Percentiles rank a stretch among this genome's conserved stretches.
These are phyloP conservation scores for Pterocarpus santalinus DNA, from an alignment of 306 rosid species.

Conservation along the genomic window DNA sequence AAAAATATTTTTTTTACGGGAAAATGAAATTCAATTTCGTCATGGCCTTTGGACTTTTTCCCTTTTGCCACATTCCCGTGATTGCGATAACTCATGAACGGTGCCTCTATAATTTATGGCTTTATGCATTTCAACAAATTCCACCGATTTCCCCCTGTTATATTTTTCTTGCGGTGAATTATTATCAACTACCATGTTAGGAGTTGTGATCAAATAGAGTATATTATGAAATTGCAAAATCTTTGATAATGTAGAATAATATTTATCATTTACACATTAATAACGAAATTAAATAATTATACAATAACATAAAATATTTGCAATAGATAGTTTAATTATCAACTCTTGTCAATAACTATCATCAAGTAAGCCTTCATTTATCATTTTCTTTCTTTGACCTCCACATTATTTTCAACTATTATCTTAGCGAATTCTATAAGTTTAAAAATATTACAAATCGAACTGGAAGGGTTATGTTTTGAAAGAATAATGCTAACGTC, in stretches of 20 bases:
- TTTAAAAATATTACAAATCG: neutral
- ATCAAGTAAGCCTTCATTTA: neutral
- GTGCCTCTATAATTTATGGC: conserved; percentile 46
- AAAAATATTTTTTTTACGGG: neutral
- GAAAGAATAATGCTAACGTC: neutral
- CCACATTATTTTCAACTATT: neutral
- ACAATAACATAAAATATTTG: conserved; percentile 1
- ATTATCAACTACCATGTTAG: no score
- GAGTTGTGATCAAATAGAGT: no score
- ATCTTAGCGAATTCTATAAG: neutral
- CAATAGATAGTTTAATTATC: neutral
- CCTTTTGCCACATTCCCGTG: conserved; percentile 53
- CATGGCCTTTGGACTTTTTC: conserved; percentile 31
- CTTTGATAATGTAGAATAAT: neutral
- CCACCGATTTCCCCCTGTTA: conserved; percentile 27
- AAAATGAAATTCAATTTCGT: conserved; percentile 32
- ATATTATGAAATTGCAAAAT: neutral
- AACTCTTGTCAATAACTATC: neutral
- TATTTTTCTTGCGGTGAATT: neutral
- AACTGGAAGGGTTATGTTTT: neutral
- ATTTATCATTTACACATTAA: neutral
- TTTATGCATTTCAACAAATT: conserved; percentile 13
- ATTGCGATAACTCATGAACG: conserved; percentile 47
- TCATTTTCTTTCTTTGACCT: neutral
- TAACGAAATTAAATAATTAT: neutral